A percentile compares a stretch with the other conserved stretches of the same genome.
These are phyloP conservation scores for Zygotorulaspora sp. DNA, from an alignment of 805 yeast species.

Conservation along the genomic window DNA sequence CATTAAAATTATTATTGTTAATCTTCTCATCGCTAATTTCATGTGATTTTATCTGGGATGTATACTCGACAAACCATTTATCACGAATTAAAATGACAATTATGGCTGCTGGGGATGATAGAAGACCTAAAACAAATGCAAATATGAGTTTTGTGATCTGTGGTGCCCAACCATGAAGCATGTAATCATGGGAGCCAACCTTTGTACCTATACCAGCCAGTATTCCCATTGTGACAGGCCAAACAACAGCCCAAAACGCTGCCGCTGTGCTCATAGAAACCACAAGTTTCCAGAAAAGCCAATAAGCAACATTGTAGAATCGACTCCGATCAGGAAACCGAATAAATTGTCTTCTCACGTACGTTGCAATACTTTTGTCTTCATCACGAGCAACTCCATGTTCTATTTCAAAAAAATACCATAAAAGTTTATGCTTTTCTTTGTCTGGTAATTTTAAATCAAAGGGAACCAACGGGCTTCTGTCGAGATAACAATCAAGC, in stretches of 20 bases:
- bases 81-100: constrained; percentile 20
- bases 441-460: constrained; percentile 7
- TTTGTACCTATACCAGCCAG: constrained; percentile 22
- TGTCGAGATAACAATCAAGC: constrained; percentile 18
- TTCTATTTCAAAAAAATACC: constrained; percentile 17
- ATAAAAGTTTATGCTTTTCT: constrained; percentile 4
- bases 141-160: constrained; percentile 22
- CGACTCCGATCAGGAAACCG: constrained; percentile 13
- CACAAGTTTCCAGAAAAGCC: constrained; percentile 18
- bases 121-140: constrained; percentile 20
- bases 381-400: constrained; percentile 11
- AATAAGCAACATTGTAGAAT: constrained; percentile 15
- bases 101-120: constrained; percentile 19
- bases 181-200: constrained; percentile 18
- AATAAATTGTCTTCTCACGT: constrained; percentile 9
- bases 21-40: constrained; percentile 1
- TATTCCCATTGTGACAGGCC: constrained; percentile 30
- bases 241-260: constrained; percentile 18
- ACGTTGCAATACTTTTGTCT: constrained; percentile 5
- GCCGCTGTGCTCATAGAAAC: constrained; percentile 17
- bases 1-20: too few species aligned
- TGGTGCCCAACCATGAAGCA: constrained; percentile 23
- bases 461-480: constrained; percentile 13
- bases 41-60: background rate
- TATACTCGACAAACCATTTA: constrained; percentile 11